These are phyloP conservation scores for Xylona heveae DNA, from an alignment of 495 filamentous ascomycete genomes.

Conservation along the genomic window DNA sequence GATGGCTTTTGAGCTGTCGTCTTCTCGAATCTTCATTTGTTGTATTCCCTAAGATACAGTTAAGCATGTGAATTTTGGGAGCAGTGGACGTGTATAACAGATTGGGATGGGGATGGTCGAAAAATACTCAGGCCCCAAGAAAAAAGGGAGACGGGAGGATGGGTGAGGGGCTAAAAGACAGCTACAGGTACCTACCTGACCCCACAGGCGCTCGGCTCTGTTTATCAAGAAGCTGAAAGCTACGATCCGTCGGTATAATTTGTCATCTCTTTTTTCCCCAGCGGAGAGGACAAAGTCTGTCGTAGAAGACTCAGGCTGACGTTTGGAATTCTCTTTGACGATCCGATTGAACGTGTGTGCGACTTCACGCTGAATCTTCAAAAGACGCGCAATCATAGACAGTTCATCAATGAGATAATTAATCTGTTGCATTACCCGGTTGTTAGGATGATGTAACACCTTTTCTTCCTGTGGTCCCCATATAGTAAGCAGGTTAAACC, in stretches of 20 bases:
- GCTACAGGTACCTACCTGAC: no score
- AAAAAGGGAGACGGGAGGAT: background rate
- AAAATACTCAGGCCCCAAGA: background rate
- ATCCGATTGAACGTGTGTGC: no score
- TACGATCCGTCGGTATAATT: no score
- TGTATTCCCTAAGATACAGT: conserved; percentile 6
- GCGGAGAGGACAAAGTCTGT: no score
- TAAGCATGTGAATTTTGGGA: background rate
- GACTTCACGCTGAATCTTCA: background rate
- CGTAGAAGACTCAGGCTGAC: no score
- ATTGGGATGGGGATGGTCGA: background rate
- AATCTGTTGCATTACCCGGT: conserved; percentile 2
- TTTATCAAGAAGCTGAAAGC: no score
- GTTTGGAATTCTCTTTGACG: no score
- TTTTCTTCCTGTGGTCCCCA: no score
- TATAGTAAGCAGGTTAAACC: no score
- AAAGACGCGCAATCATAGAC: background rate
- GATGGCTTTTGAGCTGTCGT: conserved; percentile 15
- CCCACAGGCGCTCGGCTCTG: no score
- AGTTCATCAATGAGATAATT: conserved; percentile 1
- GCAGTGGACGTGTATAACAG: background rate
- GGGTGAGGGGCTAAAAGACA: background rate
- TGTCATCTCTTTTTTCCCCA: no score
- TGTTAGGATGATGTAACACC: background rate
- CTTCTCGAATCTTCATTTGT: conserved; percentile 9